Evolutionary conservation across 805 yeast genomes (phyloP), one percentile per base, ranked within the genome.

Genomic region (Cyberlindnera maritima): DNA sequence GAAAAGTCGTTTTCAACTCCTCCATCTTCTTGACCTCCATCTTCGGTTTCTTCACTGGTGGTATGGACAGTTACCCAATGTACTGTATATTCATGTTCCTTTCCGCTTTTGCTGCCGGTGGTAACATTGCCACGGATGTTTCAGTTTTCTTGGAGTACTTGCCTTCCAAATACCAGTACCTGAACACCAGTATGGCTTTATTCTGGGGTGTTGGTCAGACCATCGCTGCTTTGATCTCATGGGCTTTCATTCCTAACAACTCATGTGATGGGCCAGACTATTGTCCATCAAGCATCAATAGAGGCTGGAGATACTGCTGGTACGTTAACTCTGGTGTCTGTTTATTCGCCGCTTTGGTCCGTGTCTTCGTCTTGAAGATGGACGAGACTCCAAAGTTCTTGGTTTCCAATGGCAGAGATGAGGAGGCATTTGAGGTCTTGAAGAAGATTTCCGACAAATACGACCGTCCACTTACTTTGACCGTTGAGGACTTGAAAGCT

Each of bases 151-250:
- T 76, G 40, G 80, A 76, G 55, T 75, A 68, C 49, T 61, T 77
- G 40, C 82, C 83, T 10, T 66, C 68, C 35, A 74, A 69, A 43
- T 65, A 75, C 53, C 80, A 77, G 53, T 76, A 69, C 65, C 56
- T 77, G 49, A 69, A 73, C 43, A 76, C 81, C 2, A 62, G 73
- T n/a, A 69, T 78, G 64, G 76, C 80, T 20, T 63, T 70, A 37
- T 80, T 69, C 71, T 79, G 83, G 83, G 78, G 81, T 44, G 67
- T 79, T 39, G 83, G 83, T 44, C 83, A 77, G 54, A 71, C 80
- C 4, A 67, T 78, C 36, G 75, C 79, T 9, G 65, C 66, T 35
- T 56, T 77, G 37, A 56, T 77, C 32, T 71, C 80, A 2, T 79
- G 81, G 79, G 83, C 78, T 1, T 74, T 75, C 43, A 61, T 79